phyloP scores from a whole-genome alignment of 2,329 filamentous ascomycete species.

The Didymella arachidicola region DNA sequence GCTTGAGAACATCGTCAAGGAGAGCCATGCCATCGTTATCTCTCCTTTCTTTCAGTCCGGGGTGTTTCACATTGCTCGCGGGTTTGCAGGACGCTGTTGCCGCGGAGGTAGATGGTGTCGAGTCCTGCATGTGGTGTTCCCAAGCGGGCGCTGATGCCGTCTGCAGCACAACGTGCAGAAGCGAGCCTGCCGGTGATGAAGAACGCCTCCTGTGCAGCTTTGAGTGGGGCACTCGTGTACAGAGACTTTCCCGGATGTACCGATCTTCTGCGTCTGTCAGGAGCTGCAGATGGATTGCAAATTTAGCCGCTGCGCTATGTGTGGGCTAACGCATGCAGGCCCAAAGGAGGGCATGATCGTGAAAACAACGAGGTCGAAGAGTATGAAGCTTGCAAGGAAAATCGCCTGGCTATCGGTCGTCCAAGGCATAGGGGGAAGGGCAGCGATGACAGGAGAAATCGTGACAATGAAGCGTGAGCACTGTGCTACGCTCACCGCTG shows the following conservation, averaged over 20 bases:
- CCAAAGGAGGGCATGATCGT: conserved; percentile 27
- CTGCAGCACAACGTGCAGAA: conserved; percentile 29
- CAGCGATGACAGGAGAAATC: conserved; percentile 7
- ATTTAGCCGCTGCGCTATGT: conserved; percentile 26
- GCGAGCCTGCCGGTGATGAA: conserved; percentile 25
- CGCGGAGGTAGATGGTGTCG: conserved; percentile 1
- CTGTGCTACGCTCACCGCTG: conserved; percentile 38
- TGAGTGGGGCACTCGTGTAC: conserved; percentile 28
- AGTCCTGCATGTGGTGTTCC: conserved; percentile 17
- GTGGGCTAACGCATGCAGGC: conserved; percentile 40
- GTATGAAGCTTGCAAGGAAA: neutral
- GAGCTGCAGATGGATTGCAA: conserved; percentile 32
- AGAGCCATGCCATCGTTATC: neutral
- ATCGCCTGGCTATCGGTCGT: neutral
- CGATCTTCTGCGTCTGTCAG: conserved; percentile 22
- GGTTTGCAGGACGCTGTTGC: neutral
- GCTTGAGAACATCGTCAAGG: too few relatives aligned
- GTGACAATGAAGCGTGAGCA: conserved; percentile 24
- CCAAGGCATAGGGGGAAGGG: conserved; percentile 2
- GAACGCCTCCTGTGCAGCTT: conserved; percentile 28
- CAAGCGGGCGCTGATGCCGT: conserved; percentile 13
- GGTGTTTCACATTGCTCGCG: neutral
- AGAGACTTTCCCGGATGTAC: conserved; percentile 31
- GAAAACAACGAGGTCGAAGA: conserved; percentile 12
- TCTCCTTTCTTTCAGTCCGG: neutral